Evolutionary conservation across 371 early-diverging fungal genomes (phyloP), one percentile per base, ranked within the genome.

Genomic region (Mucor lusitanicus): DNA sequence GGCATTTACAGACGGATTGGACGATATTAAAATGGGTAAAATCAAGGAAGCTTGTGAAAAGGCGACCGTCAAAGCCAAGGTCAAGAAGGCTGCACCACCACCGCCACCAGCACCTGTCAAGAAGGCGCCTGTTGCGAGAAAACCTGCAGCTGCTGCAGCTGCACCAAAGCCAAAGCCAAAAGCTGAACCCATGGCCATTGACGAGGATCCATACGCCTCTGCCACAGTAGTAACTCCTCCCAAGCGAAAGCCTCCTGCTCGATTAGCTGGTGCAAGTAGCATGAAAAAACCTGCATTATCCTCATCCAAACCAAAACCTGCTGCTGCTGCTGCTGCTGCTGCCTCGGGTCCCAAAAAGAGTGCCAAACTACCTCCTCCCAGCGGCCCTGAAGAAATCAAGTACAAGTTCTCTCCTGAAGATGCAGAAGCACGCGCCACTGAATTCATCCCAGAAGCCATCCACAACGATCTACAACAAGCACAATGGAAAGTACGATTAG

Each of bases 401-500:
- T 93, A 88, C 76, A 88, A 84, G 55, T 92, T 79, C 70, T 72
- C 87, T 8, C 86, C 68, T 56, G 91, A 93, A 61, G 87, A 88
- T 39, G 86, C 85, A 32, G 93, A 88, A 62, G 90, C 85, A 4
- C 77, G 76, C 44, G 83, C 90, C n/a, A 86, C 84, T 7, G 90
- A 87, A 25, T 84, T 81, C 33, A 75, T 94, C 56, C 84, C 92
- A 0, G 86, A 80, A 32, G 75, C 77, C 3, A 73, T 90, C 21
- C 75, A 92, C 63, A 77, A 77, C 3, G 87, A 90, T 33, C 72
- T 97, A 46, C 78, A 78, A 0, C 91, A 91, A 64, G 76, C 89
- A 1, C 85, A 84, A 60, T 98, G 98, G 98, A 98, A 98, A 74
- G 79, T 85, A 3, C 82, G 98, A 19, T 76, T 97, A 68, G 94